Conservation (phyloP, 1,284 basidiomycete species). For the Ustilago curta region DNA sequence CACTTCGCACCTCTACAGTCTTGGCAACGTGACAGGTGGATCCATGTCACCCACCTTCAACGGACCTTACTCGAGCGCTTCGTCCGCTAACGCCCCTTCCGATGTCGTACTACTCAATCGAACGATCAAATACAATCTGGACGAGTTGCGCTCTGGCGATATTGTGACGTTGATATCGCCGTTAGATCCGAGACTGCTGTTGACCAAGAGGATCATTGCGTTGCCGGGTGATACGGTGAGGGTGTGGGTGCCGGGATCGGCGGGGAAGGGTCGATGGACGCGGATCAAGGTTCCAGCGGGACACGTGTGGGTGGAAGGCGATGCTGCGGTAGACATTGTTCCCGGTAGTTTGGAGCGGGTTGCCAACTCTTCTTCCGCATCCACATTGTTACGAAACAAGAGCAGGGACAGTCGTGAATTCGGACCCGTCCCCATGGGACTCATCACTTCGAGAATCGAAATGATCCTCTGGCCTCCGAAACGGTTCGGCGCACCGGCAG, state of each 20-base stretch:
- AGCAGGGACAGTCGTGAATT: constrained; percentile 72
- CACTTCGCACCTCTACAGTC: constrained; percentile 71
- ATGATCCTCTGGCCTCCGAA: constrained; percentile 71
- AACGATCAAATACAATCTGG: constrained; percentile 66
- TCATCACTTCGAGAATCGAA: constrained; percentile 70
- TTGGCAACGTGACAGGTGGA: constrained; percentile 71
- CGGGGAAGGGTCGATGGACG: constrained; percentile 32
- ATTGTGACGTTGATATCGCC: constrained; percentile 73
- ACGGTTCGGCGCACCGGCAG: constrained; percentile 49
- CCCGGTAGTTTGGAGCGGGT: constrained; percentile 22
- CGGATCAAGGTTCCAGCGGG: constrained; percentile 57
- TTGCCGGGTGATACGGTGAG: constrained; percentile 73
- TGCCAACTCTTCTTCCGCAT: constrained; percentile 27
- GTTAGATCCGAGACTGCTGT: constrained; percentile 70
- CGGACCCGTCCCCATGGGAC: constrained; percentile 72
- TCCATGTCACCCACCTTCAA: constrained; percentile 64
- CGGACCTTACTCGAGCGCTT: constrained; percentile 16
- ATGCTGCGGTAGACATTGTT: constrained; percentile 69
- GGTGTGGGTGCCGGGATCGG: constrained; percentile 54
- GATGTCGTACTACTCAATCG: constrained; percentile 73
- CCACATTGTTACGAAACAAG: constrained; percentile 12
- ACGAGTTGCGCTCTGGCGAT: constrained; percentile 71
- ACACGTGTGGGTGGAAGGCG: constrained; percentile 74
- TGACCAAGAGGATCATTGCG: constrained; percentile 74
- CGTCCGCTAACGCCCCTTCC: constrained; percentile 71